Base-by-base conservation (phyloP, 345 rosid species). In the Eucalyptus viminalis region DNA sequence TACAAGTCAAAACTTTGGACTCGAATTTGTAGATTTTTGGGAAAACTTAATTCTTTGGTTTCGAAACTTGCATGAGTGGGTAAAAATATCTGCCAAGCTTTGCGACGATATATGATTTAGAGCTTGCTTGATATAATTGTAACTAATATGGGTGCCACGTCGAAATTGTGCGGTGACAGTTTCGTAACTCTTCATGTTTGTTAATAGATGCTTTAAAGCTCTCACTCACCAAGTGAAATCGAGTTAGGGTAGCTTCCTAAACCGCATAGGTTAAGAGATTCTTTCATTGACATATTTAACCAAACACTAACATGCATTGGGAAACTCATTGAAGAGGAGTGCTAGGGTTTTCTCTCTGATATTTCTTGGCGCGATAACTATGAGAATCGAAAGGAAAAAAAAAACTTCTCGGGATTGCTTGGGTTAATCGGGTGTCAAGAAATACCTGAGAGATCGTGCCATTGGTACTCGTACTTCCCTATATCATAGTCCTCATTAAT, bases 91-190 rank as follows among this genome's bases (percentile, higher is more conserved):
- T 43, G 43, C 7, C 43, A 43, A 43, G 43, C 43, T 43, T 43
- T 43, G 43, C 7, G 7, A 5, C 7, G 43, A 43, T 43, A 6
- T 43, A 43, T 43, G 43, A 43, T 43, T 43, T 43, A 72, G 81
- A 72, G 45, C 22, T 34, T 0, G 2, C 12, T 34, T 0, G 44
- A 11, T 34, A 69, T 19, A 10, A 34, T 9, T 72, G 2, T 9
- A 72, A 34, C 4, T 10, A 67, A 31, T 31, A 31, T 67, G 6
- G 12, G 27, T 19, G 13, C 22, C 6, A 72, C 81, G 19, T 37
- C 1, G 8, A 72, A 72, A 72, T 37, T 11, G 81, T 19, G 45
- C 0, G 1, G 2, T 10, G 6, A 72, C 10, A 37, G 81, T 72
- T 9, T 37, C 4, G 14, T 72, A 19, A 37, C 25, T 5, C 10